A percentile compares a stretch with the other conserved stretches of the same genome.
Evolutionary conservation across 148 eudicot genomes (phyloP).

Genomic region (Fagopyrum tataricum): DNA sequence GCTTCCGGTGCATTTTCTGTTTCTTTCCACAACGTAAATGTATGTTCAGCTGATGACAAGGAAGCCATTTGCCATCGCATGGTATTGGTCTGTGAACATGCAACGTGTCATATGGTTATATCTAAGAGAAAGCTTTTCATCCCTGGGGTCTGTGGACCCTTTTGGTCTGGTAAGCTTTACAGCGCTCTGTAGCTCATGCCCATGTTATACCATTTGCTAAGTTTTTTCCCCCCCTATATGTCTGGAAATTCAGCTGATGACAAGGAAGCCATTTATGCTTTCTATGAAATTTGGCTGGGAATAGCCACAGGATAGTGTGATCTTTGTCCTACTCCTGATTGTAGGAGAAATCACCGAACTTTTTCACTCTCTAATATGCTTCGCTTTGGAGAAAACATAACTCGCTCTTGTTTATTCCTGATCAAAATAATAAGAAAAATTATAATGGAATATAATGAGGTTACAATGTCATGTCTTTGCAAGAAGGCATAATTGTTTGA

Average conservation of each 20-base stretch:
- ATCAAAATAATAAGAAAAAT: background rate
- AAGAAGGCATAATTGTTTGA: background rate
- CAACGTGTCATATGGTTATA: conserved; percentile 97
- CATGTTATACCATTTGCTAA: background rate
- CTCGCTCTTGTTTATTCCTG: background rate
- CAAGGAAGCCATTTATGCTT: too few species aligned
- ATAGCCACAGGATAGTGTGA: background rate
- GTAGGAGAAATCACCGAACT: background rate
- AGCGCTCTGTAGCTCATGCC: background rate
- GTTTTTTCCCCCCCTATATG: background rate
- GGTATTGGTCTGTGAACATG: conserved; percentile 98
- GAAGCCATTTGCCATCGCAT: conserved; percentile 80
- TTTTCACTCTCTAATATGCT: background rate
- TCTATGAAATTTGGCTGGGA: conserved; percentile 1
- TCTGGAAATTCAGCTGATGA: too few species aligned
- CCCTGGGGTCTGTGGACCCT: conserved; percentile 99
- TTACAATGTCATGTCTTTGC: background rate
- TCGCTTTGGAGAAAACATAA: background rate
- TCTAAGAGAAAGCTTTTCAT: conserved; percentile 77
- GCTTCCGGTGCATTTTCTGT: background rate
- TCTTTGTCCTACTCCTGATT: background rate
- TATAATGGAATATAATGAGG: background rate
- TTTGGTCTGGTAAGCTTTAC: conserved; percentile 76
- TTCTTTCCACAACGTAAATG: background rate
- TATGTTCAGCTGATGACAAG: conserved; percentile 48